A percentile compares a stretch with the other conserved stretches of the same genome.
Conservation (phyloP, 176 grass and related monocot species). For the Eleusine indica region DNA sequence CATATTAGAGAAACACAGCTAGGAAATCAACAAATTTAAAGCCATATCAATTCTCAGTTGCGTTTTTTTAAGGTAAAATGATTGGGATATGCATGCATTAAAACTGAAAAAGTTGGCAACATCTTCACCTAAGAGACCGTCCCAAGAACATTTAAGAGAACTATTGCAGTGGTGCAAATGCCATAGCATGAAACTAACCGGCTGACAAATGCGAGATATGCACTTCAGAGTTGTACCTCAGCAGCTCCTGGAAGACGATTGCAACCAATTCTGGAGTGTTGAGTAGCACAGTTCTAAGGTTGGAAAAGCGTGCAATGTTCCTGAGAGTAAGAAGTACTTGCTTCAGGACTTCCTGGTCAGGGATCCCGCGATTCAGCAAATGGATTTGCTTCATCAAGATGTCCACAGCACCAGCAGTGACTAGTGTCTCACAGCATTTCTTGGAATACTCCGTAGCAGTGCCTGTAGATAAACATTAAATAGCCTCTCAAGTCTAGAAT, state of each 20-base stretch:
- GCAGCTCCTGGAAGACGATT: conserved; percentile 63
- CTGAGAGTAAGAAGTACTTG: conserved; percentile 58
- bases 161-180: not conserved
- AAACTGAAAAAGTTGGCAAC: not conserved
- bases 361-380: conserved; percentile 54
- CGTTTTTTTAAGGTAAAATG: not conserved
- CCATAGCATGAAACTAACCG: conserved; percentile 12
- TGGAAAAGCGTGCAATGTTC: conserved; percentile 50
- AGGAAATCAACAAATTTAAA: no score
- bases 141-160: not conserved
- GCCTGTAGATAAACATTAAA: conserved; percentile 40
- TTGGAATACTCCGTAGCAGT: conserved; percentile 58
- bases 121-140: not conserved
- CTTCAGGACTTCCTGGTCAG: conserved; percentile 75
- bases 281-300: conserved; percentile 44
- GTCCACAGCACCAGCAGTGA: conserved; percentile 50
- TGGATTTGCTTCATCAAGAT: conserved; percentile 60
- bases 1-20: not conserved
- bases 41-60: no score
- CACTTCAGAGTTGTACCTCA: conserved; percentile 43
- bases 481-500: not conserved
- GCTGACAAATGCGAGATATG: not conserved
- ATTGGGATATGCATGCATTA: not conserved
- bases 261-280: conserved; percentile 27
- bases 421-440: conserved; percentile 60